These are phyloP conservation scores for Collybia sordida DNA, from an alignment of 768 basidiomycete species.

Conservation along the genomic window DNA sequence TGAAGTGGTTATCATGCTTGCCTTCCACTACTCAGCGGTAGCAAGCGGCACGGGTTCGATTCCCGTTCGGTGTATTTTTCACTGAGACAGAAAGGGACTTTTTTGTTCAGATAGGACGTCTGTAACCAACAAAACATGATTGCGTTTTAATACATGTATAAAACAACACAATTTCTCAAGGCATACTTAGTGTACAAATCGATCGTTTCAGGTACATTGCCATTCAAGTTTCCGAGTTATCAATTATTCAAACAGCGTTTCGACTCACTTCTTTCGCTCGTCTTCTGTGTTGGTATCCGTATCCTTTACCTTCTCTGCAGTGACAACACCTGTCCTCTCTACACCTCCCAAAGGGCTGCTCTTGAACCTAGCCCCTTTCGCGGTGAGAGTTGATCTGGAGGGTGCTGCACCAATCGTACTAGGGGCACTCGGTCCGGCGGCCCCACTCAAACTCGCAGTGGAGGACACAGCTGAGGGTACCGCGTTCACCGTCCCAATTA, in stretches of 20 bases:
- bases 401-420: not conserved
- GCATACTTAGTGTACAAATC: no score
- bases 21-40: slow-evolving; percentile 53
- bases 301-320: slow-evolving; percentile 43
- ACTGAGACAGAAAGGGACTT: no score
- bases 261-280: no score
- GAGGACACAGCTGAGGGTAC: slow-evolving; percentile 9
- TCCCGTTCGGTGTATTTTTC: slow-evolving; percentile 18
- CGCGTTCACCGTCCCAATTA: slow-evolving; percentile 18
- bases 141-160: no score
- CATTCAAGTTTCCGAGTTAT: no score
- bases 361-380: slow-evolving; percentile 67
- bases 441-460: slow-evolving; percentile 1
- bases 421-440: not conserved
- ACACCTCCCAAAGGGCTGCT: slow-evolving; percentile 61
- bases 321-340: slow-evolving; percentile 43
- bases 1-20: slow-evolving; percentile 91
- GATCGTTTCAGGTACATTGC: no score
- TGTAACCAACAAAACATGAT: no score
- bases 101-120: not conserved
- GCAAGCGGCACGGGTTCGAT: slow-evolving; percentile 21
- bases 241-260: no score
- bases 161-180: no score
- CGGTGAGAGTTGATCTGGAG: slow-evolving; percentile 11
- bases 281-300: slow-evolving; percentile 15